phyloP scores from a whole-genome alignment of 495 filamentous ascomycete species.

The Trichoderma parareesei region DNA sequence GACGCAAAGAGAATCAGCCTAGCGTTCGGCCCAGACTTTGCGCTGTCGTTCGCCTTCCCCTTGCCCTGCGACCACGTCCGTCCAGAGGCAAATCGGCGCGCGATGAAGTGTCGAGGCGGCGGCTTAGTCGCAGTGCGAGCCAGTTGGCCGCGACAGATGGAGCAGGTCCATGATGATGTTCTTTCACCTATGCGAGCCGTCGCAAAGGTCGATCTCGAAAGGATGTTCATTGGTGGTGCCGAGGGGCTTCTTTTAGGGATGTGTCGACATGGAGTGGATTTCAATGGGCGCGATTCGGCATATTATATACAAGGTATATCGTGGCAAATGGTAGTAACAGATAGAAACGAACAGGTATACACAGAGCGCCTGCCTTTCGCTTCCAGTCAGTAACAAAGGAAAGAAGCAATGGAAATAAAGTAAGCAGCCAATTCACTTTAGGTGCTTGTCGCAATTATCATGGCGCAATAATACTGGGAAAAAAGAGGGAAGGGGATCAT shows the following conservation, averaged over 20 bases:
- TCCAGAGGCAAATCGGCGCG: conserved; percentile 6
- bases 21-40: conserved; percentile 12
- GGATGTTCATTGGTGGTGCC: conserved; percentile 24
- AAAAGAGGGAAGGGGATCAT: not conserved
- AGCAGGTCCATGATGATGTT: conserved; percentile 16
- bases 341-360: not conserved
- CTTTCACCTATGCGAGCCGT: conserved; percentile 22
- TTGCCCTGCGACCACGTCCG: not conserved
- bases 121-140: not conserved
- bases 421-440: not conserved
- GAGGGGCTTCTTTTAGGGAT: not conserved
- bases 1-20: conserved; percentile 22
- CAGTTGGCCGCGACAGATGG: conserved; percentile 9
- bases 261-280: conserved; percentile 16
- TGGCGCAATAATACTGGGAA: not conserved
- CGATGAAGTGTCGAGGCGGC: not conserved
- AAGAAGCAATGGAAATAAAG: not conserved
- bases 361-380: conserved; percentile 6
- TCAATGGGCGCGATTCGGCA: conserved; percentile 13
- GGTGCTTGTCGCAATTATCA: not conserved
- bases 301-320: not conserved
- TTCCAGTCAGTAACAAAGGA: not conserved
- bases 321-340: not conserved
- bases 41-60: not conserved
- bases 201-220: conserved; percentile 21